phyloP scores from a whole-genome alignment of 495 filamentous ascomycete species.

The Talaromyces trachyspermus region DNA sequence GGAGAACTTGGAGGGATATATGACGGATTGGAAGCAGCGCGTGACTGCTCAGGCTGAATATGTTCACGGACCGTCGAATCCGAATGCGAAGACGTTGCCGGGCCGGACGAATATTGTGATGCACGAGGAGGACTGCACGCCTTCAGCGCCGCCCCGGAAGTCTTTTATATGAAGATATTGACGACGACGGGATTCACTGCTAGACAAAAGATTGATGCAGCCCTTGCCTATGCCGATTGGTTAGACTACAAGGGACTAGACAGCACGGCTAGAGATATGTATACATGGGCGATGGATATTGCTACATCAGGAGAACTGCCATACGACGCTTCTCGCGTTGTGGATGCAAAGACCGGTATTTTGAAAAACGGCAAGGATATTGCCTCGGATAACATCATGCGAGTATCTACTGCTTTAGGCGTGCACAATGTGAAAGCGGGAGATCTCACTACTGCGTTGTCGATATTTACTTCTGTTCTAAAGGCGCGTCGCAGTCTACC shows the following conservation, averaged over 20 bases:
- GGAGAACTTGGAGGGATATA: constrained; percentile 72
- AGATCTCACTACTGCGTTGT: constrained; percentile 58
- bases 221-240: constrained; percentile 74
- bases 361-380: constrained; percentile 43
- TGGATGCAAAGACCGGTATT: constrained; percentile 54
- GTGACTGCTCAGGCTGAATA: constrained; percentile 60
- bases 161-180: constrained; percentile 70
- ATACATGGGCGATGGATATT: constrained; percentile 63
- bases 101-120: constrained; percentile 49
- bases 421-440: constrained; percentile 64
- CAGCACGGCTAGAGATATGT: constrained; percentile 58
- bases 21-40: constrained; percentile 57
- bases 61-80: constrained; percentile 76
- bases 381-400: constrained; percentile 65
- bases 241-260: constrained; percentile 65
- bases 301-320: constrained; percentile 47
- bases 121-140: constrained; percentile 63
- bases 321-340: constrained; percentile 34
- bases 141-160: constrained; percentile 58
- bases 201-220: constrained; percentile 68
- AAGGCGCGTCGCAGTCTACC: constrained; percentile 54
- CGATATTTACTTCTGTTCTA: constrained; percentile 80
- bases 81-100: constrained; percentile 64
- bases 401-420: constrained; percentile 66
- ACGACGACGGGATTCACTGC: constrained; percentile 67